Base-by-base conservation (phyloP, 1,284 basidiomycete genomes). In the Thelephora terrestris region DNA sequence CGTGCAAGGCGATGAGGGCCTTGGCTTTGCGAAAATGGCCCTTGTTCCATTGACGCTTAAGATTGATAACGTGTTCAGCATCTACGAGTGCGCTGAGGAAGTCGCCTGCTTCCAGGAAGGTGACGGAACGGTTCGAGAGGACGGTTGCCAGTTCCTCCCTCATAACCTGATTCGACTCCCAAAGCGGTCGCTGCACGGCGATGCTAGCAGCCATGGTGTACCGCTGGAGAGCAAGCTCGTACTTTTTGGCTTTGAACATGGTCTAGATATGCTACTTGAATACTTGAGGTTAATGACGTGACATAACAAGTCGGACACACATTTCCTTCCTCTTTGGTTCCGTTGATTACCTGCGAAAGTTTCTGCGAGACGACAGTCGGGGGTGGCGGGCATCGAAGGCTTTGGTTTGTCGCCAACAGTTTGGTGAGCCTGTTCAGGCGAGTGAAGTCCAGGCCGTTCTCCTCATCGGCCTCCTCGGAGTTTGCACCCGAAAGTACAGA, bases 1-100 rank as follows among this genome's bases (percentile, higher is more conserved):
- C 71, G 12, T 75, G 73, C 49, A 99, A 69, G n/a, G 79, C 90
- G 4, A 87, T 71, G 42, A 98, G 70, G 0, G 95, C 92, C 63
- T 87, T 88, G 3, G 87, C 91, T 57, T 85, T 95, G 54, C 95
- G 74, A 73, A 95, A 96, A 64, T 98, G 91, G 0, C 93, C 95
- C 64, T 98, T 98, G 57, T 85, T 81, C 95, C 95, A 99, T 24
- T 81, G 81, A 50, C 84, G 75, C 63, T 91, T 89, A 48, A 97
- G 69, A 54, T 79, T 68, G 40, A 95, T 85, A 56, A 97, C 92
- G 1, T 84, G 81, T 53, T 98, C 92, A 1, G 94, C 93, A 61
- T 99, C 95, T 20, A 85, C 85, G 6, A 97, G 69, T 2, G 94
- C 91, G 43, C 82, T 80, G 48, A 92, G 74, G 64, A 76, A 82